Evolutionary conservation across 2,329 filamentous ascomycete genomes (phyloP), one percentile per base, ranked within the genome.

Genomic region (Zasmidium angulare): DNA sequence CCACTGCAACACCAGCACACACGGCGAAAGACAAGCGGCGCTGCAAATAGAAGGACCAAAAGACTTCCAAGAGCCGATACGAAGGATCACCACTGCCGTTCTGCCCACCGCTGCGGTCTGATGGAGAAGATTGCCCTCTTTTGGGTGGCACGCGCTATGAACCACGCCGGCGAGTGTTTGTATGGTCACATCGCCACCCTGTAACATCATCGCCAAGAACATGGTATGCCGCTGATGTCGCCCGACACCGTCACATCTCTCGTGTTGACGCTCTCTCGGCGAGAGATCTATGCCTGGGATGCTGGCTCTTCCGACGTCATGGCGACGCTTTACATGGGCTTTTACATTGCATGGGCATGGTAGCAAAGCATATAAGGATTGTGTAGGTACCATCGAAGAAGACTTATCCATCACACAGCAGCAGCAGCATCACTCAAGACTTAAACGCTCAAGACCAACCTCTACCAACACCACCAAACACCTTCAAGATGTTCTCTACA

Each of bases 401-500:
- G 20, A 46, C n/a, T 29, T 46, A 11, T 19, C 26, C 36, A 24
- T 46, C 31, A 46, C n/a, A 3, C 12, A 53, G n/a, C 50, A 53
- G n/a, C 50, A 53, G 23, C 12, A 29, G 21, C 50, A 43, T 21
- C 50, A 43, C 20, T 24, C 50, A 53, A 36, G 20, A 11, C 40
- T 6, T 2, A 21, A 6, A 43, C 26, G 3, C 40, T 22, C 50
- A 43, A 43, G 40, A 20, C 29, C 50, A 29, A 55, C 48, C 53
- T 24, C 52, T 6, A 46, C 24, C 53, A 48, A 55, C 40, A 6
- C 40, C 17, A 23, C 40, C 17, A 17, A 24, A 50, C 26, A 23
- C 61, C 50, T 58, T 49, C 63, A 69, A 49, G 46, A 72, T 72
- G 69, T 70, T 69, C 63, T 52, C 63, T 57, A 58, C 61, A 51